Base-by-base conservation (phyloP, 805 yeast species). In the Lipomyces chichibuensis region DNA sequence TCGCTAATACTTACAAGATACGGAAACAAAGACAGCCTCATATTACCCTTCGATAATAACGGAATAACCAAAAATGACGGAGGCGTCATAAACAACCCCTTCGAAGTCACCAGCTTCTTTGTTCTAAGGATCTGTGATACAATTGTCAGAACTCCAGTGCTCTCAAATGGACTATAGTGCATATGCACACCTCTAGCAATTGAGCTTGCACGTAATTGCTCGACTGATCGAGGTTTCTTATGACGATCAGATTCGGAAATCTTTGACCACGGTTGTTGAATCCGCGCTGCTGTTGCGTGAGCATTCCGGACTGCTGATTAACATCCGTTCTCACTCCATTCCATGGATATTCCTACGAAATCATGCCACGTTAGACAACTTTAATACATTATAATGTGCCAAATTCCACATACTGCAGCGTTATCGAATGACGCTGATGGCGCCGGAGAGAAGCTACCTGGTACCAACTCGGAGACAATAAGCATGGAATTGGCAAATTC, bases 131-230 rank as follows among this genome's bases (percentile, higher is more conserved):
- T 67, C 67, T 66, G 55, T 11, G 17, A 43, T n/a, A 35, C 14
- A 14, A 54, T 29, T 29, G 39, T 60, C 25, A 37, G 49, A n/a
- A 37, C 6, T 9, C 27, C 20, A n/a, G 33, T n/a, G 13, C 5
- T 27, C 17, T 20, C 27, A 20, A 46, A 17, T 33, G 54, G 43
- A 7, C 8, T 6, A 6, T 20, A 39, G 17, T 23, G 33, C 23
- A 27, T 3, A 23, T 20, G 5, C 57, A 7, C 25, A 65, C 70
- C 64, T 69, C 71, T 14, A 69, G 55, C n/a, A 69, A 32, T 46
- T 63, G 67, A 2, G 70, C 67, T 23, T 69, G 71, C 5, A 69
- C 67, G 51, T 63, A 69, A 52, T 60, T 60, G 56, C 65, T 69
- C n/a, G 69, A 39, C 46, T 27, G 27, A 33, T 63, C 67, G n/a